Conservation (phyloP, 73 alveolate genomes). For the Urostyla sp. region DNA sequence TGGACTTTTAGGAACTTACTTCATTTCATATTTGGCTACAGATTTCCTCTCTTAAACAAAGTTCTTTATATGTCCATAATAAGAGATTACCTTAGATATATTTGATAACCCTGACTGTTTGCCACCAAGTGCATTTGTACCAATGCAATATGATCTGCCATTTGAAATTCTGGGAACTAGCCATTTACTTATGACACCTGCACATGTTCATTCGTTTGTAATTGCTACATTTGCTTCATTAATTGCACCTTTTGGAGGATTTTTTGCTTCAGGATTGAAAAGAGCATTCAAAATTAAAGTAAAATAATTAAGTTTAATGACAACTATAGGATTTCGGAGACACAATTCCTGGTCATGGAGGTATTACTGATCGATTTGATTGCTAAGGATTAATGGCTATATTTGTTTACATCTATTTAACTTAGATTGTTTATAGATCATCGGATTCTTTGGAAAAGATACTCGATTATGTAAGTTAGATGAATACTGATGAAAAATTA, state of each 20-base stretch:
- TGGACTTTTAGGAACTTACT: slow-evolving; percentile 59
- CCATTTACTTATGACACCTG: slow-evolving; percentile 46
- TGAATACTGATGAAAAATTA: slow-evolving; percentile 20
- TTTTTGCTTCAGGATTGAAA: slow-evolving; percentile 98
- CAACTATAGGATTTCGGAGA: slow-evolving; percentile 93
- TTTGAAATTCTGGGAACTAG: slow-evolving; percentile 37
- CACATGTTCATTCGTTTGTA: slow-evolving; percentile 82
- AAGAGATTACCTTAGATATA: slow-evolving; percentile 70
- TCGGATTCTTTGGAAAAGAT: slow-evolving; percentile 48
- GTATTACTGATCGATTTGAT: slow-evolving; percentile 98
- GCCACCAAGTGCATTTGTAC: slow-evolving; percentile 57
- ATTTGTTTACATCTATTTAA: slow-evolving; percentile 74
- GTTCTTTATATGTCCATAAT: slow-evolving; percentile 83
- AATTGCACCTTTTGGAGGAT: slow-evolving; percentile 99
- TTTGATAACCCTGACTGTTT: slow-evolving; percentile 76
- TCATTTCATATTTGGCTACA: slow-evolving; percentile 57
- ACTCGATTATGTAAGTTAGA: background rate
- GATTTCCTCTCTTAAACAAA: slow-evolving; percentile 55
- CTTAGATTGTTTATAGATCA: slow-evolving; percentile 71
- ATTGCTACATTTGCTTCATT: slow-evolving; percentile 91
- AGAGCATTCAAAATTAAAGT: slow-evolving; percentile 94
- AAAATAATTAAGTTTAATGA: background rate
- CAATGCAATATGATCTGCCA: background rate
- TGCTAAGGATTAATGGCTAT: slow-evolving; percentile 94
- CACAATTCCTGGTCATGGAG: slow-evolving; percentile 99